Base-by-base conservation (phyloP, 2,329 filamentous ascomycete genomes). In the Gliomastix tumulicola region DNA sequence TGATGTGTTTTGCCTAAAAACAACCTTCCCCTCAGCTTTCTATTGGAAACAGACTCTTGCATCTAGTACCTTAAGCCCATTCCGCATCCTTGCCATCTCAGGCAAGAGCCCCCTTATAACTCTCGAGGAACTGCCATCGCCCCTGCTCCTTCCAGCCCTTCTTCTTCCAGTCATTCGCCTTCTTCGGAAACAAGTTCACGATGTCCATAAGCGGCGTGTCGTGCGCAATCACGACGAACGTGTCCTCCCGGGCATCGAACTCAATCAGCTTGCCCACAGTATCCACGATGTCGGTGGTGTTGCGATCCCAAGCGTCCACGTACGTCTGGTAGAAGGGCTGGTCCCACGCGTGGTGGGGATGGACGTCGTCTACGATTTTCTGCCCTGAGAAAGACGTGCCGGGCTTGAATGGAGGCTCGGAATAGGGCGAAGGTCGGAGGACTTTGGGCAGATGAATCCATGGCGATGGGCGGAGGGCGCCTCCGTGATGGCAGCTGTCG, bases 401-500 rank as follows among this genome's bases (percentile, higher is more conserved):
- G 16, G 12, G 8, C 17, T 32, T n/a, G 16, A 10, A 9, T 30
- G 22, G 12, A 10, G 33, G 28, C 22, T 25, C 22, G 22, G 22
- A 25, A n/a, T n/a, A 9, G 22, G n/a, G 9, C 9, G 22, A 25
- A 25, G 9, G n/a, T 25, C n/a, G 9, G 22, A 60, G 54, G 3
- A 30, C 36, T 3, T 46, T 34, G 2, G 62, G 62, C 4, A 65
- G 33, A 2, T 57, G 57, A 0, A 56, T 37, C 38, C 55, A 51
- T 25, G 41, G 32, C 0, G 58, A 59, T 0, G 63, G 63, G 2
- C 63, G 48, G 10, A 65, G 48, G 20, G 53, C 49, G 17, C 62
- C 60, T 4, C 50, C 50, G 32, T 59, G 59, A 43, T 69, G 65
- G 13, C 59, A 66, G 16, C 57, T 44, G 40, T 70, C 66, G 4